These are phyloP conservation scores for Tarenaya hassleriana DNA, from an alignment of 345 rosid species.

Conservation along the genomic window DNA sequence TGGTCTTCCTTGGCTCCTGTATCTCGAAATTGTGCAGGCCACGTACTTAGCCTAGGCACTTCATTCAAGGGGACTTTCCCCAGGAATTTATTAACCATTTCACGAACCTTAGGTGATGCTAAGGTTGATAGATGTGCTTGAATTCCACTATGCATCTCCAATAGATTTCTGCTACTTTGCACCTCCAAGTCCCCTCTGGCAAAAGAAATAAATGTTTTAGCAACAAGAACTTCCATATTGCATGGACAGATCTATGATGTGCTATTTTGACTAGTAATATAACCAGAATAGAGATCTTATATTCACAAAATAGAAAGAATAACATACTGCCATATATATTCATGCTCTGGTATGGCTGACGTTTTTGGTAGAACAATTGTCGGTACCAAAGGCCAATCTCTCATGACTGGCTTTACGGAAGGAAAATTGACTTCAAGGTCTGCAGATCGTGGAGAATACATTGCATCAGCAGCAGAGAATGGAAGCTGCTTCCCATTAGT, in stretches of 20 bases:
- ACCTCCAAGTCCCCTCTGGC: constrained; percentile 79
- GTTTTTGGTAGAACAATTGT: constrained; percentile 28
- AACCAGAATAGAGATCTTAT: constrained; percentile 1
- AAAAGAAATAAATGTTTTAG: constrained; percentile 20
- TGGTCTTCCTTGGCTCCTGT: constrained; percentile 71
- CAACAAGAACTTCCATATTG: background rate
- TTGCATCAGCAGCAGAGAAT: constrained; percentile 29
- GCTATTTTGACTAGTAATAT: constrained; percentile 4
- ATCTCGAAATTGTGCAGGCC: constrained; percentile 80
- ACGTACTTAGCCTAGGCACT: constrained; percentile 68
- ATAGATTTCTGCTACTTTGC: constrained; percentile 38
- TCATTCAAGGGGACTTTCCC: constrained; percentile 54
- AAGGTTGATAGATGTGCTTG: constrained; percentile 76
- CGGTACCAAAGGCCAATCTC: constrained; percentile 33
- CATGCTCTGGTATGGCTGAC: constrained; percentile 72
- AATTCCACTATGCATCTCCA: constrained; percentile 54
- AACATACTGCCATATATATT: constrained; percentile 87
- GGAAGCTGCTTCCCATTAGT: constrained; percentile 36
- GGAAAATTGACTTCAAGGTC: constrained; percentile 32
- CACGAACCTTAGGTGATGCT: constrained; percentile 72
- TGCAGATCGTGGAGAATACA: constrained; percentile 24
- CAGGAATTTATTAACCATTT: constrained; percentile 52
- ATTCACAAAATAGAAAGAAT: constrained; percentile 18
- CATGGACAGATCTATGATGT: constrained; percentile 3
- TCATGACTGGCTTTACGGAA: constrained; percentile 27